Conservation (phyloP, 2,329 filamentous ascomycete species). For the Tolypocladium endophyticum region DNA sequence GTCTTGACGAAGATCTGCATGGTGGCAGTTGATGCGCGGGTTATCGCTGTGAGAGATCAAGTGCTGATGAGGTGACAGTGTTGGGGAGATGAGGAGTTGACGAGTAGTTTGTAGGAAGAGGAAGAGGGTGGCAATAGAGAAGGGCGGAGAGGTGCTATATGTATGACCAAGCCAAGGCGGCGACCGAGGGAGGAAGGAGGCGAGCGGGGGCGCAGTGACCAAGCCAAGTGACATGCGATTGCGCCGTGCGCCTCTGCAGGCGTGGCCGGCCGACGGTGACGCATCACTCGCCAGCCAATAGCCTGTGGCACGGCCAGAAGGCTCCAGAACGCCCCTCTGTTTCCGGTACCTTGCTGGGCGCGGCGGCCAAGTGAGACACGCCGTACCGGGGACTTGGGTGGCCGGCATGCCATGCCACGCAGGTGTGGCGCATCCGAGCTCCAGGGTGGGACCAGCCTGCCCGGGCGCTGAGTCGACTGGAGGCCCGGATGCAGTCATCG, state of each 20-base stretch:
- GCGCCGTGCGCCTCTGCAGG: conserved; percentile 11
- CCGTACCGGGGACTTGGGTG: conserved; percentile 10
- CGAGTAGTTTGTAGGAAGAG: conserved; percentile 8
- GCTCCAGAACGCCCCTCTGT: conserved; percentile 24
- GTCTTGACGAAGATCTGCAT: conserved; percentile 99
- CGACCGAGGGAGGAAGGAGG: conserved; percentile 2
- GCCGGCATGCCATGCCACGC: background rate
- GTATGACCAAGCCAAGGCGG: conserved; percentile 12
- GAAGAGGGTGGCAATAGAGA: conserved; percentile 4
- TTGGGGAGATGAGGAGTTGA: conserved; percentile 4
- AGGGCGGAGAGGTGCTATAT: conserved; percentile 18
- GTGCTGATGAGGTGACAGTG: conserved; percentile 6
- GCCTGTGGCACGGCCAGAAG: conserved; percentile 17
- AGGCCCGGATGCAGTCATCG: conserved; percentile 2
- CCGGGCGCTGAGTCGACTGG: background rate
- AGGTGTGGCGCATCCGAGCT: background rate
- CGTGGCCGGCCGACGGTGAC: conserved; percentile 6
- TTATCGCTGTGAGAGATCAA: conserved; percentile 12
- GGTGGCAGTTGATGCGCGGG: conserved; percentile 27
- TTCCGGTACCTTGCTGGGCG: conserved; percentile 9
- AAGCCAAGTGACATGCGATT: conserved; percentile 8
- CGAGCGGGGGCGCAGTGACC: conserved; percentile 19
- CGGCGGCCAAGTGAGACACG: background rate
- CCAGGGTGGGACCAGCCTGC: conserved; percentile 8
- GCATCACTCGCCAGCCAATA: conserved; percentile 28